Evolutionary conservation across 2,329 filamentous ascomycete species (phyloP).

Genomic region (Dothidotthia symphoricarpi): DNA sequence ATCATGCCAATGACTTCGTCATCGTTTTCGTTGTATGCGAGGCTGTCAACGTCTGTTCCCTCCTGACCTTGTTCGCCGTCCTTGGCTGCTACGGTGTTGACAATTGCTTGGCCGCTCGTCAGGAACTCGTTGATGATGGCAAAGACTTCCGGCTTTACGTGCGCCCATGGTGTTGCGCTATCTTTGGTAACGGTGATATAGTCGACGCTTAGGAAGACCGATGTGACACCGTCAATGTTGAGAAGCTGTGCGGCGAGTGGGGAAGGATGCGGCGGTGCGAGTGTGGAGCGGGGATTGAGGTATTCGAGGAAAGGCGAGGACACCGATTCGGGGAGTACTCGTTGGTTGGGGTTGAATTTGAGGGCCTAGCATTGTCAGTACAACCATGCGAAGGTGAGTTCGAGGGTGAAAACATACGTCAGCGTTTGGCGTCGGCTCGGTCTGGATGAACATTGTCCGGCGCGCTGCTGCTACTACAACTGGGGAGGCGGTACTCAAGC

Average conservation of each 20-base stretch:
- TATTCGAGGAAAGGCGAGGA: slow-evolving; percentile 85
- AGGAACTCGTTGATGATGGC: slow-evolving; percentile 91
- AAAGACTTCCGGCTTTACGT: slow-evolving; percentile 94
- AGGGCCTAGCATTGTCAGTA: slow-evolving; percentile 54
- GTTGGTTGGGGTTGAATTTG: slow-evolving; percentile 92
- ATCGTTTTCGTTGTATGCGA: slow-evolving; percentile 86
- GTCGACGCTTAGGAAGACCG: slow-evolving; percentile 89
- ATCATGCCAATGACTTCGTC: slow-evolving; percentile 97
- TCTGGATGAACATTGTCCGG: slow-evolving; percentile 96
- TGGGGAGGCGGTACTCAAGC: slow-evolving; percentile 10
- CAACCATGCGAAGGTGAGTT: not conserved
- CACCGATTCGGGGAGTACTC: slow-evolving; percentile 73
- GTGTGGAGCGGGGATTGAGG: slow-evolving; percentile 79
- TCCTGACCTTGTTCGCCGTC: slow-evolving; percentile 51
- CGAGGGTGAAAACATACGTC: slow-evolving; percentile 56
- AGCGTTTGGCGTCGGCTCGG: slow-evolving; percentile 88
- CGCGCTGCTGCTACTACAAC: slow-evolving; percentile 16
- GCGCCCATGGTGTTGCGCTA: slow-evolving; percentile 83
- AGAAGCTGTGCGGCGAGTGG: slow-evolving; percentile 86
- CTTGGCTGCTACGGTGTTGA: slow-evolving; percentile 66
- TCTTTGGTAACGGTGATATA: slow-evolving; percentile 97
- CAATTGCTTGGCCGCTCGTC: slow-evolving; percentile 77
- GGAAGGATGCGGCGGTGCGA: slow-evolving; percentile 85
- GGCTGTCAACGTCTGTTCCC: slow-evolving; percentile 61
- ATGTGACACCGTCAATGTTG: slow-evolving; percentile 90